Conservation (phyloP, 805 yeast species). For the Pichia nakasei region DNA sequence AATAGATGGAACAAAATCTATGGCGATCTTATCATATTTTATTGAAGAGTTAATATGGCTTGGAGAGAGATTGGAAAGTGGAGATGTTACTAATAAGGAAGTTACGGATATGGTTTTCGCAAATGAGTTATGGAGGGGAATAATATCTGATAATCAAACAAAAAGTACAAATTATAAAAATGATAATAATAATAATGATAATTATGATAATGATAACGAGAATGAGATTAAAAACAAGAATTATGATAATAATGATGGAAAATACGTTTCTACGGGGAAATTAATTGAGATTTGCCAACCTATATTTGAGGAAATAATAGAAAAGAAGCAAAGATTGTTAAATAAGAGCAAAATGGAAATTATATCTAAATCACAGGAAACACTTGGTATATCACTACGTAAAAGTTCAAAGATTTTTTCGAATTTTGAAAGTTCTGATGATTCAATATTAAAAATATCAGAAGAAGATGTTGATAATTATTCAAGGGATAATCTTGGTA, state of each 20-base stretch:
- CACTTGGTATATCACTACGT: slow-evolving; percentile 23
- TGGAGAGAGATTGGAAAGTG: slow-evolving; percentile 1
- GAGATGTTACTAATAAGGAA: slow-evolving; percentile 7
- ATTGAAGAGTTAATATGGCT: slow-evolving; percentile 20
- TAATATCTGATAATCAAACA: neutral
- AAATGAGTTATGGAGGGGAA: slow-evolving; percentile 1
- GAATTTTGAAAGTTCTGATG: slow-evolving; percentile 18
- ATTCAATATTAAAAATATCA: neutral
- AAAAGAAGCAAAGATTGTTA: neutral
- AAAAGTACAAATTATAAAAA: no score
- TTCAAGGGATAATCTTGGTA: slow-evolving; percentile 6
- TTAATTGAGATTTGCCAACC: neutral
- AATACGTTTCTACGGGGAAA: no score
- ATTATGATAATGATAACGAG: neutral
- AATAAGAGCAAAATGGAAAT: slow-evolving; percentile 6
- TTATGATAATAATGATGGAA: slow-evolving; percentile 3
- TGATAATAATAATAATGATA: neutral
- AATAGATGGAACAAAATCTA: slow-evolving; percentile 21
- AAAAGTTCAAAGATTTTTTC: slow-evolving; percentile 19
- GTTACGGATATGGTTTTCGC: slow-evolving; percentile 12
- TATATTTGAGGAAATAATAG: slow-evolving; percentile 1
- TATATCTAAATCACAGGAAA: slow-evolving; percentile 17
- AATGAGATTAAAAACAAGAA: neutral
- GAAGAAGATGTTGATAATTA: neutral
- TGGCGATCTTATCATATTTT: slow-evolving; percentile 21